These are phyloP conservation scores for Cyclanthera cordifolia DNA, from an alignment of 306 rosid species.

Conservation along the genomic window DNA sequence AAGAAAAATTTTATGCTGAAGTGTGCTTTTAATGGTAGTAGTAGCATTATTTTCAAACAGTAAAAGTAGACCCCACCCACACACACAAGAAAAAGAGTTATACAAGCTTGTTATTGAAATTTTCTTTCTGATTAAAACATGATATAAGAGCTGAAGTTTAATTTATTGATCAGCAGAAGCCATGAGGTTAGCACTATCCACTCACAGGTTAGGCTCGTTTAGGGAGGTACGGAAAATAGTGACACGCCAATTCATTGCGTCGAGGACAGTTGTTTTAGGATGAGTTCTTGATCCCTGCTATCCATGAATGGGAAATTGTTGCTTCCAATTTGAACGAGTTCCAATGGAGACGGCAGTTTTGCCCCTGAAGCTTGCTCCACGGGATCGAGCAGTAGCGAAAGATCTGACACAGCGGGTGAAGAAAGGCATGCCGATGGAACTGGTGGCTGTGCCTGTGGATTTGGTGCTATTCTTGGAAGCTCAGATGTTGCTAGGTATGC, in stretches of 20 bases:
- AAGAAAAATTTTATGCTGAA: neutral
- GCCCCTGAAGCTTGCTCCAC: neutral
- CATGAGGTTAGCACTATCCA: neutral
- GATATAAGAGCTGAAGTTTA: neutral
- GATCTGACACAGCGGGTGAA: neutral
- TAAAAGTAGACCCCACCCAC: neutral
- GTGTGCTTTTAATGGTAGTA: neutral
- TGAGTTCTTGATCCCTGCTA: neutral
- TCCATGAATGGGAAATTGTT: slow-evolving; percentile 7
- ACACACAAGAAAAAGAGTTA: neutral
- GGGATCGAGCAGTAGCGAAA: slow-evolving; percentile 1
- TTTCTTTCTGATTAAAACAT: neutral
- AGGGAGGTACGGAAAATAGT: neutral
- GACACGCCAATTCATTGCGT: neutral
- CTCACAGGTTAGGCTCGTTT: neutral
- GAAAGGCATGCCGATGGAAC: slow-evolving; percentile 25
- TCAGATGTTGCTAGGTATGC: slow-evolving; percentile 59
- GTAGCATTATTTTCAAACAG: neutral
- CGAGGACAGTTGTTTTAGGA: neutral
- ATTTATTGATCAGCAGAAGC: neutral
- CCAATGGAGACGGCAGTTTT: neutral
- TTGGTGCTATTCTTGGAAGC: slow-evolving; percentile 20
- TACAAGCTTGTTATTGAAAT: neutral
- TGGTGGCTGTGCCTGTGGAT: slow-evolving; percentile 21
- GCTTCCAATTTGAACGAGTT: neutral